phyloP scores from a whole-genome alignment of 2,329 filamentous ascomycete genomes.

The Dichotomopilus funicola region DNA sequence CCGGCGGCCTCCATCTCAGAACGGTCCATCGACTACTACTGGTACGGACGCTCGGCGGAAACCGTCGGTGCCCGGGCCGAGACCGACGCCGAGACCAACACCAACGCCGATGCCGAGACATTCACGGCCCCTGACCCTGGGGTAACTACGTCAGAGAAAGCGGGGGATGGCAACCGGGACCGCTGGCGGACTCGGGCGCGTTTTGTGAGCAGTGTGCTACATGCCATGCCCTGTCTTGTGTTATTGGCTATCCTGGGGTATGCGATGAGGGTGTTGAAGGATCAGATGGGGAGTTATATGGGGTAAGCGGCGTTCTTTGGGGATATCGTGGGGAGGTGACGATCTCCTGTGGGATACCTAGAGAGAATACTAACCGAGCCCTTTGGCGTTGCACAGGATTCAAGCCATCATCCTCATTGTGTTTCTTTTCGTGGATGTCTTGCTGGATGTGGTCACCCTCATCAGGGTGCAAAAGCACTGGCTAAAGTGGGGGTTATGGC shows the following conservation, averaged over 20 bases:
- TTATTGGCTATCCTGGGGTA: constrained; percentile 18
- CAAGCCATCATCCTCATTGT: constrained; percentile 28
- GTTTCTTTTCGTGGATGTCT: constrained; percentile 30
- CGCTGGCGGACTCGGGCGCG: constrained; percentile 5
- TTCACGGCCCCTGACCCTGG: background rate
- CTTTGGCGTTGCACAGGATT: constrained; percentile 17
- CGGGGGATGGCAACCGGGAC: background rate
- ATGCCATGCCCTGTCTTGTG: constrained; percentile 17
- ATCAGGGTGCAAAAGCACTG: constrained; percentile 28
- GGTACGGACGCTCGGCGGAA: constrained; percentile 7
- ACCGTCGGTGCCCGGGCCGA: constrained; percentile 5
- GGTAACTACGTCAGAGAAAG: background rate
- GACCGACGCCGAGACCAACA: background rate
- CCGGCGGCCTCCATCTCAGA: constrained; percentile 25
- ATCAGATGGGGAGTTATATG: constrained; percentile 3
- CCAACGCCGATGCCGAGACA: background rate
- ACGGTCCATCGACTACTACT: constrained; percentile 11
- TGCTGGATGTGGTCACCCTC: constrained; percentile 33
- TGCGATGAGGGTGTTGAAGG: constrained; percentile 8
- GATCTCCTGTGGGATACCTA: background rate
- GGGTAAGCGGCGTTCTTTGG: constrained; percentile 7
- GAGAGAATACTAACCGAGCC: background rate
- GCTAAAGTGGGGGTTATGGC: constrained; percentile 28
- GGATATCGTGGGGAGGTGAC: no score
- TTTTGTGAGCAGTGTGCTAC: constrained; percentile 13